Percentiles rank a stretch among this genome's conserved stretches.
Conservation (phyloP, 2,329 filamentous ascomycete genomes). For the Westerdykella ornata region DNA sequence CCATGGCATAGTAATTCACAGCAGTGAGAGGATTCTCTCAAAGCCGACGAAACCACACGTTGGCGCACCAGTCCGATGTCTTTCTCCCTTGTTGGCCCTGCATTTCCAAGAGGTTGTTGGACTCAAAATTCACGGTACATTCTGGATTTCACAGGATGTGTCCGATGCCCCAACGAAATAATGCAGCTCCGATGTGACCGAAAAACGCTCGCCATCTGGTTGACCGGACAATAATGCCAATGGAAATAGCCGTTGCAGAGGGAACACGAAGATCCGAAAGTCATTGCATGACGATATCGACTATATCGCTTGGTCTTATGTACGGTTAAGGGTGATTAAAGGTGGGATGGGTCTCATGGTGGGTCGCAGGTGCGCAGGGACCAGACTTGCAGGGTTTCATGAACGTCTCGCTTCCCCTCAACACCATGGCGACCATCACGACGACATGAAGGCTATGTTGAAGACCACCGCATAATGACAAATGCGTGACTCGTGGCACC, state of each 20-base stretch:
- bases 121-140: too few species aligned
- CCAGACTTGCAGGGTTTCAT: constrained; percentile 16
- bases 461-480: constrained; percentile 6
- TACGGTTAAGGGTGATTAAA: constrained; percentile 1
- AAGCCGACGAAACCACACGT: too few species aligned
- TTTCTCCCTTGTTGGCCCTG: too few species aligned
- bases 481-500: constrained; percentile 4
- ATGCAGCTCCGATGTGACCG: too few species aligned
- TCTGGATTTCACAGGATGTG: too few species aligned
- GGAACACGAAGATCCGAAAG: constrained; percentile 7
- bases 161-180: too few species aligned
- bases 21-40: too few species aligned
- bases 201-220: too few species aligned
- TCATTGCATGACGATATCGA: constrained; percentile 9
- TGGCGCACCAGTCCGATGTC: too few species aligned
- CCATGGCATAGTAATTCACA: background rate
- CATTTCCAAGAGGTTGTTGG: too few species aligned
- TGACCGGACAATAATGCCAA: too few species aligned
- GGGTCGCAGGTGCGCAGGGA: constrained; percentile 10
- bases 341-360: constrained; percentile 7
- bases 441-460: constrained; percentile 1
- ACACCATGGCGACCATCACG: constrained; percentile 4
- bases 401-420: constrained; percentile 12
- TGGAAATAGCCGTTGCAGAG: background rate
- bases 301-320: constrained; percentile 13